phyloP scores from a whole-genome alignment of 768 basidiomycete species.

The Boletellus emodensis region DNA sequence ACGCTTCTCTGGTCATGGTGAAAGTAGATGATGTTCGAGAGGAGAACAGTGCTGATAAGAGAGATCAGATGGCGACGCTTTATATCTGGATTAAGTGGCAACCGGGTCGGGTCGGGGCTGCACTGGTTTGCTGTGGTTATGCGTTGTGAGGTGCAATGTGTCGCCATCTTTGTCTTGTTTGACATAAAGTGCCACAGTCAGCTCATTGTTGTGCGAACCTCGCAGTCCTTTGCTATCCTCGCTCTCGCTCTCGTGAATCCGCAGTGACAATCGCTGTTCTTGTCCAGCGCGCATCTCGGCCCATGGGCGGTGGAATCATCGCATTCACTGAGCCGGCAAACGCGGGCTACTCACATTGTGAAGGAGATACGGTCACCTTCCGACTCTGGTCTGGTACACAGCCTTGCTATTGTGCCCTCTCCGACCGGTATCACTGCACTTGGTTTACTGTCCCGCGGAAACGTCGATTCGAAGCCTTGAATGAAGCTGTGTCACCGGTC shows the following conservation, averaged over 20 bases:
- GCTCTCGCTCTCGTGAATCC: too few relatives aligned
- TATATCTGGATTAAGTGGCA: background rate
- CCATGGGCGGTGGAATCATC: background rate
- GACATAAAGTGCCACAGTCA: too few relatives aligned
- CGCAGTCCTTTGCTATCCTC: too few relatives aligned
- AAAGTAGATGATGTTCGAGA: background rate
- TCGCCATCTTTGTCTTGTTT: too few relatives aligned
- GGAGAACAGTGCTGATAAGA: background rate
- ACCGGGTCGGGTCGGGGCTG: background rate
- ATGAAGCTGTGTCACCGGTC: background rate
- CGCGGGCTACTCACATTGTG: background rate
- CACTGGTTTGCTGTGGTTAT: background rate
- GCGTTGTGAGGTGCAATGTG: too few relatives aligned
- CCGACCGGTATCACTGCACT: background rate
- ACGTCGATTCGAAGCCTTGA: background rate
- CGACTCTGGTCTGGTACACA: background rate
- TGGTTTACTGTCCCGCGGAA: conserved; percentile 1
- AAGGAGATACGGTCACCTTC: too few relatives aligned
- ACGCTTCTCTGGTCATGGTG: conserved; percentile 17
- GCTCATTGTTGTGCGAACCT: too few relatives aligned
- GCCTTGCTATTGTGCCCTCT: conserved; percentile 8
- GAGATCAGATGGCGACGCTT: background rate
- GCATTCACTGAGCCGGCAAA: background rate
- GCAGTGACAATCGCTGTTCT: too few relatives aligned
- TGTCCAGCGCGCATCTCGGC: too few relatives aligned